Percentiles rank a stretch among this genome's conserved stretches.
These are phyloP conservation scores for Tuber brumale DNA, from an alignment of 495 filamentous ascomycete species.

Conservation along the genomic window DNA sequence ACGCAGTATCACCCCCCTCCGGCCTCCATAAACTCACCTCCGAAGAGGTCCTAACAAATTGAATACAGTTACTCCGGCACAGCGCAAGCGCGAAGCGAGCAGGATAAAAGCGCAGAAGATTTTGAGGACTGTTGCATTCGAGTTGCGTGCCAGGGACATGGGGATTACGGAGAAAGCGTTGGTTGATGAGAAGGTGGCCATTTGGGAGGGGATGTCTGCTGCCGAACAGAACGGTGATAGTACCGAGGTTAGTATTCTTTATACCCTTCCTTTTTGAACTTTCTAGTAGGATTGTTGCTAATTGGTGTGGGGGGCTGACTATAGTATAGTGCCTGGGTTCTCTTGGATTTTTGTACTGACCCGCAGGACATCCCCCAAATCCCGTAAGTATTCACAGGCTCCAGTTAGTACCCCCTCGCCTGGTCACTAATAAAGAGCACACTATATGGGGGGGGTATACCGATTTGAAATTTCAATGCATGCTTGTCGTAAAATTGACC, in stretches of 20 bases:
- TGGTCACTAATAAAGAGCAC: not conserved
- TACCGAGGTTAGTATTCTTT: not conserved
- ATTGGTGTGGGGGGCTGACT: not conserved
- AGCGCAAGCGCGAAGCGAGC: not conserved
- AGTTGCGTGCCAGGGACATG: not conserved
- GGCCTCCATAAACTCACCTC: not conserved
- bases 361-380: not conserved
- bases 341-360: not conserved
- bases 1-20: not conserved
- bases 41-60: no score
- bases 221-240: not conserved
- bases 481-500: not conserved
- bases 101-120: not conserved
- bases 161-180: not conserved
- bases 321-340: not conserved
- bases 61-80: not conserved
- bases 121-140: not conserved
- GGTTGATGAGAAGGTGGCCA: not conserved
- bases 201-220: not conserved
- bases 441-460: not conserved
- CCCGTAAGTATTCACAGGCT: not conserved
- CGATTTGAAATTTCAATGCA: no score
- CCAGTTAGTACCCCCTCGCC: not conserved
- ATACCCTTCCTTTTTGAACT: not conserved
- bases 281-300: not conserved